Evolutionary conservation across 2,329 filamentous ascomycete species (phyloP), one percentile per base, ranked within the genome.

Genomic region (Ophiostoma sp.): DNA sequence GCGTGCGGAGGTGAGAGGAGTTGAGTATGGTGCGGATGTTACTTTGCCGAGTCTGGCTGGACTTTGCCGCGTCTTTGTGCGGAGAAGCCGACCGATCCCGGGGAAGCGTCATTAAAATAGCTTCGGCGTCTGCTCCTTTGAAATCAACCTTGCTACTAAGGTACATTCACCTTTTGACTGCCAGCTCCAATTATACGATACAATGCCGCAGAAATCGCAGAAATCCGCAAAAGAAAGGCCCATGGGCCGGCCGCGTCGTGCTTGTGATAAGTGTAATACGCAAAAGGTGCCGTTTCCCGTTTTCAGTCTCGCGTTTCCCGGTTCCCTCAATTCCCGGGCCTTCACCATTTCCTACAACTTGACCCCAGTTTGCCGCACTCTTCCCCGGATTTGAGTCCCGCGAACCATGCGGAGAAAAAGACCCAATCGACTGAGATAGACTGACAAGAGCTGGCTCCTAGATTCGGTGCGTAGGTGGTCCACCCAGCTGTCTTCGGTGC

Each of bases 211-310:
- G 15, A 59, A 33, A 59, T 59, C 55, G 17, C 55, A 59, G 12
- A 59, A 33, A 19, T 0, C 15, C 25, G 12, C 55, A 8, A 59
- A 59, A 59, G 9, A 59, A 8, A 59, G 17, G 55, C 28, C 55
- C 55, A 59, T 59, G 55, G 55, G 55, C 55, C 55, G 55, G 55
- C 55, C 55, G 55, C 55, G 55, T 33, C 55, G 55, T 59, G 55
- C 55, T 17, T 59, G 55, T 28, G 55, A 59, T 8, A 59, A 59
- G 17, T 59, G 55, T 33, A 59, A 59, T 59, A 8, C 55, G 55
- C 55, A 59, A 59, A 59, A 59, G 55, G 55, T 59, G 12, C 55
- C 55, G 55, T 59, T 59, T 59, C 55, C 55, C 55, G 55, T 59
- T 31, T 31, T 17, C 12, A 0, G 28, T 31, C 5, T 57, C 22